These are phyloP conservation scores for Powellomyces hirtus DNA, from an alignment of 192 early-diverging fungal genomes.

Conservation along the genomic window DNA sequence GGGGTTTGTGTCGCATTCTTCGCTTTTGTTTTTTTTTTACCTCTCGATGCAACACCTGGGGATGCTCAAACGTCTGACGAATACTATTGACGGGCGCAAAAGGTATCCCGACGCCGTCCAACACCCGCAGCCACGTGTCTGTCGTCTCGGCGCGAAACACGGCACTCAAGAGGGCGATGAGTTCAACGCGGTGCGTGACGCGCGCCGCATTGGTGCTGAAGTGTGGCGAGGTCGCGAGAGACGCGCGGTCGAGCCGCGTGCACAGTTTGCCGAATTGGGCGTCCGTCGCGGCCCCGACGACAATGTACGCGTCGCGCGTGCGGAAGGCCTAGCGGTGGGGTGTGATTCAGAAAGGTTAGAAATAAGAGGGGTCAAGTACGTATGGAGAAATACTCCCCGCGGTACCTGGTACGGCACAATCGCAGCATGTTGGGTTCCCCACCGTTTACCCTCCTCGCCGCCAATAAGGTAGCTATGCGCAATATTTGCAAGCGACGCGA, in stretches of 20 bases:
- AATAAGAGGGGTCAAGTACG: not conserved
- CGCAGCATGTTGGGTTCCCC: conserved; percentile 85
- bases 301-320: conserved; percentile 74
- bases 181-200: conserved; percentile 65
- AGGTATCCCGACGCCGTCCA: conserved; percentile 73
- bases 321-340: conserved; percentile 50
- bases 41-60: conserved; percentile 47
- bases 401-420: conserved; percentile 93
- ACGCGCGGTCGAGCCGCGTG: conserved; percentile 40
- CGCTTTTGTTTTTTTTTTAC: too few species aligned
- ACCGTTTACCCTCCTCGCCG: conserved; percentile 71
- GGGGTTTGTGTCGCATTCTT: too few species aligned
- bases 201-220: conserved; percentile 73
- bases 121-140: conserved; percentile 55
- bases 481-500: conserved; percentile 86
- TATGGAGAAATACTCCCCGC: not conserved
- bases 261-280: conserved; percentile 75
- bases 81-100: conserved; percentile 82
- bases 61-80: conserved; percentile 65
- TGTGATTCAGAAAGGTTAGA: not conserved
- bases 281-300: conserved; percentile 92
- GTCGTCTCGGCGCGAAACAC: conserved; percentile 53
- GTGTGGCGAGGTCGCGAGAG: conserved; percentile 47
- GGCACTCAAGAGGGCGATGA: conserved; percentile 60
- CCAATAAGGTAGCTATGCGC: conserved; percentile 83